Evolutionary conservation across 2,329 filamentous ascomycete species (phyloP).

Genomic region (Neodidymelliopsis sp.): DNA sequence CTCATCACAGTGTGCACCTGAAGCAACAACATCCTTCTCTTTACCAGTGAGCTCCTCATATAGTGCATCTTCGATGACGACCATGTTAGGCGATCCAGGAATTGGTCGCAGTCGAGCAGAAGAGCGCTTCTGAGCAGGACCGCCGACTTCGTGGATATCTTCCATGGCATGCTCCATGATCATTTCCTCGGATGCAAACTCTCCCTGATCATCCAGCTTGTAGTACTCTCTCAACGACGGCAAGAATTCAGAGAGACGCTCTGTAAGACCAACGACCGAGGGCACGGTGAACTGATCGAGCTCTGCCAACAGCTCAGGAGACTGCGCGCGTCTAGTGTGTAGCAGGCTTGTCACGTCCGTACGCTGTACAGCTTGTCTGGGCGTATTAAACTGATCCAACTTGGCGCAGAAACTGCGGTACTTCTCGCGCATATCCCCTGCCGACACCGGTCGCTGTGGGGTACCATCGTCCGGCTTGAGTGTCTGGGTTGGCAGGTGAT

Average conservation of each 20-base stretch:
- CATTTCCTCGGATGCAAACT: constrained; percentile 46
- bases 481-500: constrained; percentile 33
- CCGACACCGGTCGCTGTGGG: constrained; percentile 47
- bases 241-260: constrained; percentile 55
- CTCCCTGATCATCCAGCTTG: constrained; percentile 43
- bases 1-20: constrained; percentile 15
- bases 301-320: constrained; percentile 53
- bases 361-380: constrained; percentile 15
- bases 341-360: constrained; percentile 22
- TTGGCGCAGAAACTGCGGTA: constrained; percentile 56
- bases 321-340: constrained; percentile 43
- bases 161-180: constrained; percentile 49
- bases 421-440: constrained; percentile 51
- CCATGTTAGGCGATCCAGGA: constrained; percentile 40
- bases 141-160: constrained; percentile 38
- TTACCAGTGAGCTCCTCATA: constrained; percentile 42
- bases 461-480: constrained; percentile 42
- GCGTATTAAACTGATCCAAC: constrained; percentile 48
- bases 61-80: constrained; percentile 44
- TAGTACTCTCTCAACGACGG: constrained; percentile 53
- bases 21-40: constrained; percentile 22
- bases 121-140: constrained; percentile 43
- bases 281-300: constrained; percentile 57
- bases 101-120: constrained; percentile 45
- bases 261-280: constrained; percentile 54